Conservation (phyloP, 1,284 basidiomycete species). For the Ceratobasidium sp. region DNA sequence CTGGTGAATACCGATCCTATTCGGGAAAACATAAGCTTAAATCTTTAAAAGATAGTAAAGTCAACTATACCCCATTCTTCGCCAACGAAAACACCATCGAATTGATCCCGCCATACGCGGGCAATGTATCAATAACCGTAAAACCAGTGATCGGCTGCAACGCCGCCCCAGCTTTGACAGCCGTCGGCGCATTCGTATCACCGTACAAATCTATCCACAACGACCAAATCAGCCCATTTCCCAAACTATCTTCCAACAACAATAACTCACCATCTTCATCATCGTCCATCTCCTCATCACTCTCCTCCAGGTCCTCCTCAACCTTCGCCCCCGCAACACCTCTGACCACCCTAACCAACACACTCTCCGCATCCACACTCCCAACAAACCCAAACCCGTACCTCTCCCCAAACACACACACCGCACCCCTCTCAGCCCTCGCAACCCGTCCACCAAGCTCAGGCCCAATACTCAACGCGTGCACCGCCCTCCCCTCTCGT, state of each 20-base stretch:
- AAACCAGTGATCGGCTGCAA: conserved; percentile 71
- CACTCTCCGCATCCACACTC: conserved; percentile 77
- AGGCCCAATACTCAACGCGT: conserved; percentile 63
- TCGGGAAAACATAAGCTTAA: conserved; percentile 46
- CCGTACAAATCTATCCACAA: conserved; percentile 55
- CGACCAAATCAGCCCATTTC: too few species aligned
- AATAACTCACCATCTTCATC: conserved; percentile 54
- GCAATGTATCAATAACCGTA: conserved; percentile 75
- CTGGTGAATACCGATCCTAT: conserved; percentile 81
- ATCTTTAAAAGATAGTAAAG: background rate
- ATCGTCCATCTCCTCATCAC: conserved; percentile 72
- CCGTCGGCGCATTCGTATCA: conserved; percentile 50
- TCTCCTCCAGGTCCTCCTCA: conserved; percentile 58
- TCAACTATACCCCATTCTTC: conserved; percentile 73
- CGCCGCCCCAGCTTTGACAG: conserved; percentile 33
- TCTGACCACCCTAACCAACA: conserved; percentile 66
- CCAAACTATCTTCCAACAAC: too few species aligned
- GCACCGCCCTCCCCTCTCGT: conserved; percentile 73
- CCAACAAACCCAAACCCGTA: conserved; percentile 77
- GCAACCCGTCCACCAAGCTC: conserved; percentile 68
- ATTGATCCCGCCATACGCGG: conserved; percentile 84
- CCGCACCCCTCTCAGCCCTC: conserved; percentile 72
- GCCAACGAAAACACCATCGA: conserved; percentile 73
- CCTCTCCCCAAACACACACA: conserved; percentile 65
- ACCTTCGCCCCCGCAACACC: conserved; percentile 1